Percentiles rank a stretch among this genome's conserved stretches.
phyloP scores from a whole-genome alignment of 1,284 basidiomycete species.

The Cryptococcus sp. region DNA sequence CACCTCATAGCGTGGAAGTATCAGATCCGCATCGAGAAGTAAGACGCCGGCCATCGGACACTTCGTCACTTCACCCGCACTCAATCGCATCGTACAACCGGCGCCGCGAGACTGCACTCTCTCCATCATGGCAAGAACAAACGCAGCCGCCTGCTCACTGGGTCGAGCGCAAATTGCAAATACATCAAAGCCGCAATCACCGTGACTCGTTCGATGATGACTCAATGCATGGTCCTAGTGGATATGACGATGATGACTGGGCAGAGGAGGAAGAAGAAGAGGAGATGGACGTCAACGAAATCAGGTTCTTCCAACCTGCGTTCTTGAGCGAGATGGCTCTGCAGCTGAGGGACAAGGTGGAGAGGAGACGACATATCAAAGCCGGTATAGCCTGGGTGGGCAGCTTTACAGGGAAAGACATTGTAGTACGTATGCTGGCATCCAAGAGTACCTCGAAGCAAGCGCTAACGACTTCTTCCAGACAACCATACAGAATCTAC shows the following conservation, averaged over 20 bases:
- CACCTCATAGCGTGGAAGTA: background rate
- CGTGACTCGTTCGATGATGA: constrained; percentile 53
- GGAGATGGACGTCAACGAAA: constrained; percentile 66
- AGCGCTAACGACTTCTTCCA: constrained; percentile 40
- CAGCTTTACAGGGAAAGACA: constrained; percentile 88
- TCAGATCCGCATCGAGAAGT: constrained; percentile 3
- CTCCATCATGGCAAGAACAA: constrained; percentile 41
- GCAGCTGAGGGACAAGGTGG: constrained; percentile 81
- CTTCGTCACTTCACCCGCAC: constrained; percentile 26
- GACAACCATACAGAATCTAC: constrained; percentile 79
- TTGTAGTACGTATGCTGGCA: constrained; percentile 67
- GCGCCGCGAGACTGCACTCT: constrained; percentile 21
- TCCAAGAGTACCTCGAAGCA: constrained; percentile 9
- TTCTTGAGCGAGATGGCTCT: constrained; percentile 86
- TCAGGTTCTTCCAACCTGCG: constrained; percentile 80
- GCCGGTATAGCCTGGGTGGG: constrained; percentile 81
- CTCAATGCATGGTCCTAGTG: constrained; percentile 15
- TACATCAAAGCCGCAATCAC: constrained; percentile 40
- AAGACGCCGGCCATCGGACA: constrained; percentile 24
- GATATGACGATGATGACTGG: constrained; percentile 36
- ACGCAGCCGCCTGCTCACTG: constrained; percentile 42
- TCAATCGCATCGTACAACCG: constrained; percentile 15
- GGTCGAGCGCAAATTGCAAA: constrained; percentile 49
- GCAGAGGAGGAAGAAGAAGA: constrained; percentile 59
- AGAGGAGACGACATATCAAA: constrained; percentile 82